These are phyloP conservation scores for Cryphonectria japonica DNA, from an alignment of 2,329 filamentous ascomycete genomes.

Conservation along the genomic window DNA sequence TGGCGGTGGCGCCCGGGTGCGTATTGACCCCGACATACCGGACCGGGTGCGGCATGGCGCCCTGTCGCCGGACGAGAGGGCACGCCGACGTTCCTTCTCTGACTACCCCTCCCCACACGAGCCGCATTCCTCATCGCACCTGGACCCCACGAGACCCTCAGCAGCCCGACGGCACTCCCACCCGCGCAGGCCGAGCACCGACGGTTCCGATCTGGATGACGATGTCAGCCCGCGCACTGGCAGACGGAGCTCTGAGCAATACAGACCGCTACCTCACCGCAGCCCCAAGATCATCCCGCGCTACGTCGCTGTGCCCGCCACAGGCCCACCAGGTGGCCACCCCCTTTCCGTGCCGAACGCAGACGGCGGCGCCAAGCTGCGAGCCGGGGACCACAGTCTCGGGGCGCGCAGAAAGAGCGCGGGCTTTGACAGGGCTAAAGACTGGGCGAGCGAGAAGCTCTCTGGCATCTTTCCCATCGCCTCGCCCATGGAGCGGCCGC, in stretches of 20 bases:
- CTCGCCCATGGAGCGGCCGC: conserved; percentile 40
- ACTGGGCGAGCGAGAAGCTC: conserved; percentile 43
- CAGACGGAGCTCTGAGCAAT: conserved; percentile 29
- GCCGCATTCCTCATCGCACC: conserved; percentile 38
- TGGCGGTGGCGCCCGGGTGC: conserved; percentile 12
- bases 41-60: conserved; percentile 39
- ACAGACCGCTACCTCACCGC: conserved; percentile 14
- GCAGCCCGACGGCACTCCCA: conserved; percentile 54
- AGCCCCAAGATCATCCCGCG: conserved; percentile 26
- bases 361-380: conserved; percentile 29
- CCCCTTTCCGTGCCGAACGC: conserved; percentile 13
- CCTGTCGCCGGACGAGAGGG: conserved; percentile 46
- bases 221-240: conserved; percentile 33
- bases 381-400: conserved; percentile 28
- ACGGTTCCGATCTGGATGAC: conserved; percentile 45
- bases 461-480: conserved; percentile 47
- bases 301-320: conserved; percentile 33
- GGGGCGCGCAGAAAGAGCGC: conserved; percentile 18
- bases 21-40: conserved; percentile 32
- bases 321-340: conserved; percentile 22
- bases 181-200: conserved; percentile 48
- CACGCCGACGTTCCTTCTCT: conserved; percentile 54
- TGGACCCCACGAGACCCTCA: conserved; percentile 40
- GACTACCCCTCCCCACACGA: conserved; percentile 49
- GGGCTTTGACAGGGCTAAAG: conserved; percentile 22